These are phyloP conservation scores for Phytophthora pinifolia DNA, from an alignment of 352 stramenopile genomes.

Conservation along the genomic window DNA sequence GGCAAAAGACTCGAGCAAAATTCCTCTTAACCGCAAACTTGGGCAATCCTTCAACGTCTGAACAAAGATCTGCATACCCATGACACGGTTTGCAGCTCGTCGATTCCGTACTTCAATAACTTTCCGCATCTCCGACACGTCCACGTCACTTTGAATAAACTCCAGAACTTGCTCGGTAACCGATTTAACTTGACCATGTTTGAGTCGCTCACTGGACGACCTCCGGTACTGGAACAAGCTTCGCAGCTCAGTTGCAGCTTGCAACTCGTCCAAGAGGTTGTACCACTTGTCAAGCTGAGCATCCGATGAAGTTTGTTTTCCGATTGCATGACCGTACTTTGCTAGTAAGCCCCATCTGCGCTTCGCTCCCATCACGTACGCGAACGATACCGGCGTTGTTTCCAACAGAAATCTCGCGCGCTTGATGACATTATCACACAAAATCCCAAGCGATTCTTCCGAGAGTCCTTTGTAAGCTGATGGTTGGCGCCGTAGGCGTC, in stretches of 20 bases:
- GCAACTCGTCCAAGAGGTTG: constrained; percentile 72
- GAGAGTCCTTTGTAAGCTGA: constrained; percentile 79
- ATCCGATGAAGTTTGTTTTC: constrained; percentile 39
- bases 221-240: constrained; percentile 76
- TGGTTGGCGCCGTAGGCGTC: constrained; percentile 57
- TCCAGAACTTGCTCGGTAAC: constrained; percentile 84
- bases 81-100: constrained; percentile 42
- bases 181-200: constrained; percentile 52
- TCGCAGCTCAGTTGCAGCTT: constrained; percentile 71
- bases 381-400: constrained; percentile 74
- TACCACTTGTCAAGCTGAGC: constrained; percentile 80
- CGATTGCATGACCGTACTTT: constrained; percentile 72
- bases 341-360: constrained; percentile 66
- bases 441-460: constrained; percentile 62
- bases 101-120: constrained; percentile 50
- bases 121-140: constrained; percentile 51
- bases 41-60: constrained; percentile 30
- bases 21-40: constrained; percentile 30
- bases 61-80: constrained; percentile 52
- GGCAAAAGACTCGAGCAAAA: constrained; percentile 53
- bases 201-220: constrained; percentile 67
- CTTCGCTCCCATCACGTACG: constrained; percentile 70
- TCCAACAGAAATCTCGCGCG: constrained; percentile 72
- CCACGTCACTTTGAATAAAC: constrained; percentile 83
- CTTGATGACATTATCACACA: constrained; percentile 76